Evolutionary conservation across 768 basidiomycete species (phyloP).

Genomic region (Tulasnella sp.): DNA sequence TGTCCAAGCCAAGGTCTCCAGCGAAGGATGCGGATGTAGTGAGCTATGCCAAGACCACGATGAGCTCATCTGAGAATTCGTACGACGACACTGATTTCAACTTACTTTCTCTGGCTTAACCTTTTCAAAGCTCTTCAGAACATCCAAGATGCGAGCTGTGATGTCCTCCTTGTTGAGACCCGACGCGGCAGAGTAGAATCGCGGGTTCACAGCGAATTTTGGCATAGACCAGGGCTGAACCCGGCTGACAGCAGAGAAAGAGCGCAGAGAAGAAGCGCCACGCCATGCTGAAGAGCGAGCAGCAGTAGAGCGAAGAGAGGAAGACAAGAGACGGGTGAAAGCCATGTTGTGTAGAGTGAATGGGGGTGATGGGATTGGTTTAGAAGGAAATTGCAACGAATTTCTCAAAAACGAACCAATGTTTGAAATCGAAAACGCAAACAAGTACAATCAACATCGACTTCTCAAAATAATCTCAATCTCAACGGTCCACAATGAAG

Average conservation of each 20-base stretch:
- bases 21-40: conserved; percentile 51
- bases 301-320: not conserved
- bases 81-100: conserved; percentile 17
- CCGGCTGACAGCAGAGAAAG: not conserved
- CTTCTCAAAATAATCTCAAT: no score
- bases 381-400: not conserved
- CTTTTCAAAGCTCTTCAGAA: conserved; percentile 82
- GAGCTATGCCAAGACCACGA: conserved; percentile 36
- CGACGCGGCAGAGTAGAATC: conserved; percentile 48
- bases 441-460: no score
- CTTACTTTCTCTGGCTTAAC: conserved; percentile 60
- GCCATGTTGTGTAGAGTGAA: conserved; percentile 7
- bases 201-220: not conserved
- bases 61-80: conserved; percentile 11
- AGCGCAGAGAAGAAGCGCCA: not conserved
- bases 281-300: not conserved
- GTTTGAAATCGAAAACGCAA: not conserved
- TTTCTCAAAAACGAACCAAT: not conserved
- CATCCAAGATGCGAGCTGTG: conserved; percentile 61
- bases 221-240: not conserved
- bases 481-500: conserved; percentile 7
- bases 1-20: conserved; percentile 83
- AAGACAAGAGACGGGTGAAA: conserved; percentile 2
- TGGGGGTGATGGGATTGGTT: not conserved
- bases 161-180: conserved; percentile 57